Base-by-base conservation (phyloP, 106 monocot species). In the Dactylorhiza incarnata region DNA sequence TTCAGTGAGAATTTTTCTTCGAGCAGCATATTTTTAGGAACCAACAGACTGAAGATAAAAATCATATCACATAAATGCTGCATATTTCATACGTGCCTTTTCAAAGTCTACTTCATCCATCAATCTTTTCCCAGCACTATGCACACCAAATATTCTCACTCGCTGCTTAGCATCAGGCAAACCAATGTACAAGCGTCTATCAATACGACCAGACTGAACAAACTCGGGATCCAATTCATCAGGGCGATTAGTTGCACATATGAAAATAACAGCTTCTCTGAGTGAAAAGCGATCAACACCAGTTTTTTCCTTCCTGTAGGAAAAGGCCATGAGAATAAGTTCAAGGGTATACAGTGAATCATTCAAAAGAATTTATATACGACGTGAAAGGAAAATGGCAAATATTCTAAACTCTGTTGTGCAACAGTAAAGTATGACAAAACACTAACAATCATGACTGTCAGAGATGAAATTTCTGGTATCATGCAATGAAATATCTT, bases 171-270 rank as follows among this genome's bases (percentile, higher is more conserved):
- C 86, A 88, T 88, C 90, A 47, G 94, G 94, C 76, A 94, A 85
- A 68, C 94, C 90, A 82, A 94, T 82, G 74, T 81, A 88, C 45
- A 94, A 77, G 9, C 86, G 84, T 9, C 94, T 84, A 88, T 94
- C 94, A 73, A 94, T 94, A 24, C 94, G 86, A 44, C 94, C 94
- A 29, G 85, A 74, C 53, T 72, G 80, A 73, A 94, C 86, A 84
- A 94, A 90, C 20, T 90, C 94, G 77, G 84, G 80, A 73, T 94
- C 90, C 68, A 94, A 73, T 76, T 94, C 94, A 80, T 94, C 94
- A 19, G 94, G 90, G 4, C 94, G 86, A 83, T 94, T 94, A 56
- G 94, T 94, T 55, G 90, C 94, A 80, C 94, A 94, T 45, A 94
- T 86, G 76, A 94, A 94, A 77, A 94, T 88, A 55, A 94, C 86